Percentiles rank a stretch among this genome's conserved stretches.
phyloP scores from a whole-genome alignment of 208 protist genomes.

The Trypanosoma mega region DNA sequence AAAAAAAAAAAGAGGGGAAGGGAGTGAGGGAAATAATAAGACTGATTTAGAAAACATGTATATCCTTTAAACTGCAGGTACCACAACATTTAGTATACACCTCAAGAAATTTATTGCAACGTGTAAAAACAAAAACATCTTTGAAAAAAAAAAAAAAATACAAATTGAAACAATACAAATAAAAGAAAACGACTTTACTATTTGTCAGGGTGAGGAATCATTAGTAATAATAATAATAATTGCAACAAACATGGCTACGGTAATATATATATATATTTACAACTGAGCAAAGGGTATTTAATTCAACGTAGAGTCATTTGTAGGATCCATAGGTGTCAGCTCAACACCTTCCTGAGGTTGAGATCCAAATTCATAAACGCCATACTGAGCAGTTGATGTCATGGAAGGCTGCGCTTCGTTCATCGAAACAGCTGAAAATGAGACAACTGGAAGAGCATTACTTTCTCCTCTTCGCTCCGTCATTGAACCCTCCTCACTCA shows the following conservation, averaged over 20 bases:
- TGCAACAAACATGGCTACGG: constrained; percentile 1
- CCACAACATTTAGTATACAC: too few species aligned
- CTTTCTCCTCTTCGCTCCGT: too few species aligned
- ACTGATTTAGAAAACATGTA: too few species aligned
- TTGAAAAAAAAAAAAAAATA: constrained; percentile 11
- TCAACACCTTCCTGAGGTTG: background rate
- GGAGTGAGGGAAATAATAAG: constrained; percentile 13
- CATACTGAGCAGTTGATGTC: too few species aligned
- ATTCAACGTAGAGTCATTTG: background rate
- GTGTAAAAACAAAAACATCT: constrained; percentile 13
- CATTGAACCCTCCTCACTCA: too few species aligned
- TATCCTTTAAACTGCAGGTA: too few species aligned
- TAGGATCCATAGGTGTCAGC: background rate
- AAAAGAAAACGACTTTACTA: too few species aligned
- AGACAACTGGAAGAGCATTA: too few species aligned
- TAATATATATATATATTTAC: constrained; percentile 3
- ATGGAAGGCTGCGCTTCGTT: too few species aligned
- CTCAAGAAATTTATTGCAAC: too few species aligned
- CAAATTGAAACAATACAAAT: constrained; percentile 1
- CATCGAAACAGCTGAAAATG: too few species aligned
- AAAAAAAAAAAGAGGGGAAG: constrained; percentile 15
- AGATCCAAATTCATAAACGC: background rate
- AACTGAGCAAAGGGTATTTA: background rate
- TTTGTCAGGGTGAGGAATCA: constrained; percentile 15
- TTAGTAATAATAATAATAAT: constrained; percentile 23